Evolutionary conservation across 495 filamentous ascomycete genomes (phyloP).

Genomic region (Talaromyces ruber): DNA sequence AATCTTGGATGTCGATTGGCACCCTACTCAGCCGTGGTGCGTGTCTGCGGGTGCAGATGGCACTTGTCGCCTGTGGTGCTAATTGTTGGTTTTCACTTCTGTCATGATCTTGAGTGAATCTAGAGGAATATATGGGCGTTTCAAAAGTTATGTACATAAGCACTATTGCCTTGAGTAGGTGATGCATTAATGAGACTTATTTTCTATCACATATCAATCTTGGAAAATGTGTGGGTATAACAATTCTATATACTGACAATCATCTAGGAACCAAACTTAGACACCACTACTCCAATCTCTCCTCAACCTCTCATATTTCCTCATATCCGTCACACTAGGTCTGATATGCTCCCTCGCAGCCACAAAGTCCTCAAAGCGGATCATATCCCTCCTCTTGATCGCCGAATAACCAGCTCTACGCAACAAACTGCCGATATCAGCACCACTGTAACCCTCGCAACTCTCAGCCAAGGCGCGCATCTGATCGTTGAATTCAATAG

Average conservation of each 20-base stretch:
- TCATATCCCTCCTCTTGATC: slow-evolving; percentile 52
- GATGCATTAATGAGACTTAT: neutral
- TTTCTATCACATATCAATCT: neutral
- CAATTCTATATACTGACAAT: neutral
- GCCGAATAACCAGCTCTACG: slow-evolving; percentile 70
- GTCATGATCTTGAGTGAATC: neutral
- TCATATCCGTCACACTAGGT: slow-evolving; percentile 71
- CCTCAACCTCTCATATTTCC: slow-evolving; percentile 58
- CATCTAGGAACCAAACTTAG: slow-evolving; percentile 5
- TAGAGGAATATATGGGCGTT: neutral
- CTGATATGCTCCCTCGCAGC: slow-evolving; percentile 60
- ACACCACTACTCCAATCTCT: slow-evolving; percentile 38
- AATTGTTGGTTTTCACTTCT: slow-evolving; percentile 14
- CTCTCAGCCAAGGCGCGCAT: slow-evolving; percentile 53
- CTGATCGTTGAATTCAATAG: slow-evolving; percentile 38
- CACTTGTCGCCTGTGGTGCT: slow-evolving; percentile 71
- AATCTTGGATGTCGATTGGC: slow-evolving; percentile 92
- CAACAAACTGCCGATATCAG: slow-evolving; percentile 73
- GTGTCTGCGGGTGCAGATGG: slow-evolving; percentile 93
- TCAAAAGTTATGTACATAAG: slow-evolving; percentile 4
- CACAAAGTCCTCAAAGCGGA: slow-evolving; percentile 69
- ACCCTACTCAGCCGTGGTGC: slow-evolving; percentile 84
- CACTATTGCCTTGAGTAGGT: neutral
- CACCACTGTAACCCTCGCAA: slow-evolving; percentile 84
- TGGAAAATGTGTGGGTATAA: neutral